phyloP scores from a whole-genome alignment of 176 grass and related monocot genomes.

The Raddia distichophylla region DNA sequence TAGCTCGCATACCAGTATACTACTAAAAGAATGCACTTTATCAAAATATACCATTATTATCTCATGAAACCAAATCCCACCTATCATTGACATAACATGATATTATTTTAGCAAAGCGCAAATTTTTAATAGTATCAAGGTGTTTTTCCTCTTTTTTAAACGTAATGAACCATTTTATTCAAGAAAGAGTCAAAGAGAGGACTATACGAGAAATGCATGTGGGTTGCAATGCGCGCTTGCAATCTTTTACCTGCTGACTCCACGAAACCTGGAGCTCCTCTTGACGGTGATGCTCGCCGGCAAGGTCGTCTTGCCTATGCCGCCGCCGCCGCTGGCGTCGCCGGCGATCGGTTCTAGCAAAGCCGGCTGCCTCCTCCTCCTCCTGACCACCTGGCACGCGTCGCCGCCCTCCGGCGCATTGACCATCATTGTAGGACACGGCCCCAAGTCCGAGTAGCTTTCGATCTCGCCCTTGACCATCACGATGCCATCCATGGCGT shows the following conservation, averaged over 20 bases:
- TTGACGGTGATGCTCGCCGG: slow-evolving; percentile 43
- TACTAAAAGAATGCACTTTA: too few species aligned
- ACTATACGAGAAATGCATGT: neutral
- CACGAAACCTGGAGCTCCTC: slow-evolving; percentile 74
- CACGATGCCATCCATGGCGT: slow-evolving; percentile 25
- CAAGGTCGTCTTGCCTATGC: slow-evolving; percentile 36
- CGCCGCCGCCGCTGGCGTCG: neutral
- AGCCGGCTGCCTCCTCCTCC: slow-evolving; percentile 47
- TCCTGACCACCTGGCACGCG: slow-evolving; percentile 28
- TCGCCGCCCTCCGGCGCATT: neutral
- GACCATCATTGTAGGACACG: neutral
- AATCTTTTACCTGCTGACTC: slow-evolving; percentile 57
- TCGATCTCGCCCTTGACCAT: slow-evolving; percentile 62
- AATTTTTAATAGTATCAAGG: too few species aligned
- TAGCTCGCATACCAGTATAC: too few species aligned
- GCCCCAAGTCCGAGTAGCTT: slow-evolving; percentile 20
- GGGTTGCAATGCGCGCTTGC: too few species aligned
- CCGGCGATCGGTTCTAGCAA: slow-evolving; percentile 20
- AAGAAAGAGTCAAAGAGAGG: too few species aligned
- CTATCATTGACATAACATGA: too few species aligned
- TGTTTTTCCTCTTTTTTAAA: too few species aligned
- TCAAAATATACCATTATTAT: too few species aligned
- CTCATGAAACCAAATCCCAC: too few species aligned
- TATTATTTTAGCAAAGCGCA: too few species aligned
- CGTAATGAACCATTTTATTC: too few species aligned